Base-by-base conservation (phyloP, 2,329 filamentous ascomycete genomes). In the Thermothelomyces thermophilus region DNA sequence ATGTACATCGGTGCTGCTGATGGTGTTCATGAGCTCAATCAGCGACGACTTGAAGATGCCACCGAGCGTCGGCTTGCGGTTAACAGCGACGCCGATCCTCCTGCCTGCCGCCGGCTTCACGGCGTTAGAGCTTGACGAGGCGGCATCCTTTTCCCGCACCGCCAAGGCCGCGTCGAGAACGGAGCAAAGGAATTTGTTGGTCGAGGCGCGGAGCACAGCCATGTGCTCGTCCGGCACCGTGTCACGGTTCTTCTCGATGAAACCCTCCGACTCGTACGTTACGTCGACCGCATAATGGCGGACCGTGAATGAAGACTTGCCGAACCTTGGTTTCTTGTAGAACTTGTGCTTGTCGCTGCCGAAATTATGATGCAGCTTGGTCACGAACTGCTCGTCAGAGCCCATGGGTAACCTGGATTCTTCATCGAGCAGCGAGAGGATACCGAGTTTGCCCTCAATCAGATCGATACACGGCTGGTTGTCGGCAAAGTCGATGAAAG, bases 241-340 rank as follows among this genome's bases (percentile, higher is more conserved):
- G 68, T 98, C 93, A 68, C 93, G 83, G 70, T 98, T 98, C 79
- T 98, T 98, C 69, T 98, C 94, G 63, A 98, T 96, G 71, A 98
- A 98, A 41, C 93, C 93, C 61, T 98, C 93, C 1, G 91, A 97
- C 69, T 98, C 93, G 66, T 98, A 98, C 16, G 91, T 97, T 60
- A 98, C 93, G 63, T 98, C 93, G 50, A 98, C 78, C 46, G 93
- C 93, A 70, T 98, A 98, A 71, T 98, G 94, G 69, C 91, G 97
- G 56, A 98, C 90, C 7, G 93, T 97, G 72, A 98, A 98, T 1
- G 93, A 79, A 13, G 90, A 95, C 70, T 97, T 97, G 60, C 93
- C 93, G 62, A 98, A 98, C 50, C 93, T 82, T 6, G 93, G 93
- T 73, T 97, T 98, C 76, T 96, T 97, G 79, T 94, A 98, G 67